Evolutionary conservation across 805 yeast species (phyloP).

Genomic region (Saturnispora gosingensis): DNA sequence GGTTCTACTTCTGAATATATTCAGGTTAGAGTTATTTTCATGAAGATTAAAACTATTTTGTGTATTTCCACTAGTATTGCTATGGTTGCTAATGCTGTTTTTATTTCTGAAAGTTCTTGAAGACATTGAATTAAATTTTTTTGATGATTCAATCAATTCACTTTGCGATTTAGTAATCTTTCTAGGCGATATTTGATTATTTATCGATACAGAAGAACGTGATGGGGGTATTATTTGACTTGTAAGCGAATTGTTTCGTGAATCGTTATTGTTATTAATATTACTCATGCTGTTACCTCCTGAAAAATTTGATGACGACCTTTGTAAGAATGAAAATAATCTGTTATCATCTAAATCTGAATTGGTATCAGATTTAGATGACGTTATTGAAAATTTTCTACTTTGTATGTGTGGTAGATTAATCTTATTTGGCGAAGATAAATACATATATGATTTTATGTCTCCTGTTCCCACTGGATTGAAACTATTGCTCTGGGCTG

Average conservation of each 20-base stretch:
- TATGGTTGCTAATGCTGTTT: neutral
- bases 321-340: neutral
- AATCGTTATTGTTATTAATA: conserved; percentile 5
- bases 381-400: conserved; percentile 16
- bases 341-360: neutral
- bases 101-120: conserved; percentile 24
- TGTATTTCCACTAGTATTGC: neutral
- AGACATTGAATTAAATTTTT: conserved; percentile 25
- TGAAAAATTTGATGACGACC: neutral
- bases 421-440: conserved; percentile 10
- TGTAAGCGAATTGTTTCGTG: conserved; percentile 8
- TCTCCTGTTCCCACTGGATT: neutral
- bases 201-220: neutral
- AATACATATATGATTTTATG: neutral
- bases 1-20: neutral
- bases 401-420: conserved; percentile 15
- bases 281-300: neutral
- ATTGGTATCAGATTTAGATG: conserved; percentile 11
- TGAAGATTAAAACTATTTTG: neutral
- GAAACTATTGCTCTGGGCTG: conserved; percentile 1
- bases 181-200: neutral
- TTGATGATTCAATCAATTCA: neutral
- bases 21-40: neutral
- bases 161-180: neutral
- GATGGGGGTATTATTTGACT: neutral